Conservation (phyloP, 129 eudicot species). For the Cynara cardunculus region DNA sequence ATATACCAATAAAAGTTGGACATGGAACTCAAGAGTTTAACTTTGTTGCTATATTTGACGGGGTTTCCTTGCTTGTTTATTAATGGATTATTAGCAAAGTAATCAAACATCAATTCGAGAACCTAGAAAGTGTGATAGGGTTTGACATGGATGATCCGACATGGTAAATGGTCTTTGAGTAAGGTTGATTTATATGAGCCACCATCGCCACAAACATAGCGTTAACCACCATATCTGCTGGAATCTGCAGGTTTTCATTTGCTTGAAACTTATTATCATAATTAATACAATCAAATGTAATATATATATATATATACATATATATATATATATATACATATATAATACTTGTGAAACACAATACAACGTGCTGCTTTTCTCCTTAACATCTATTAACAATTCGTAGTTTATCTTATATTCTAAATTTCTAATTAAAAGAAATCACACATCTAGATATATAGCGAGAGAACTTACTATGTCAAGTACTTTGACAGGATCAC, state of each 20-base stretch:
- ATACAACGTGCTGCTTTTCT: too few species aligned
- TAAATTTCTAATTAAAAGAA: too few species aligned
- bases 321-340: too few species aligned
- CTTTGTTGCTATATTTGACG: background rate
- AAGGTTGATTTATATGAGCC: conserved; percentile 23
- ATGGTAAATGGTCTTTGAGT: conserved; percentile 38
- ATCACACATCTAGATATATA: background rate
- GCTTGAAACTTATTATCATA: background rate
- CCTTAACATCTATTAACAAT: background rate
- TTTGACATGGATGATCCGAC: conserved; percentile 36
- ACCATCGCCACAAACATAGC: conserved; percentile 37
- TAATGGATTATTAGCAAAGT: conserved; percentile 36
- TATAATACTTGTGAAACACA: too few species aligned
- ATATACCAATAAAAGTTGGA: conserved; percentile 12
- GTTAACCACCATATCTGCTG: conserved; percentile 53
- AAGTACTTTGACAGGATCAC: conserved; percentile 1
- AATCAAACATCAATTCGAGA: conserved; percentile 1
- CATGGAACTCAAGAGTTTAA: conserved; percentile 18
- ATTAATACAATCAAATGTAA: too few species aligned
- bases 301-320: too few species aligned
- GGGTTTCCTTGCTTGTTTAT: conserved; percentile 12
- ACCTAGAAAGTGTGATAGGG: conserved; percentile 14
- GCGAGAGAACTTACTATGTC: conserved; percentile 21
- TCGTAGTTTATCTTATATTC: background rate
- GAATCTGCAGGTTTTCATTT: conserved; percentile 20